Conservation (phyloP, 202 grass and related monocot species). For the Zizania palustris region DNA sequence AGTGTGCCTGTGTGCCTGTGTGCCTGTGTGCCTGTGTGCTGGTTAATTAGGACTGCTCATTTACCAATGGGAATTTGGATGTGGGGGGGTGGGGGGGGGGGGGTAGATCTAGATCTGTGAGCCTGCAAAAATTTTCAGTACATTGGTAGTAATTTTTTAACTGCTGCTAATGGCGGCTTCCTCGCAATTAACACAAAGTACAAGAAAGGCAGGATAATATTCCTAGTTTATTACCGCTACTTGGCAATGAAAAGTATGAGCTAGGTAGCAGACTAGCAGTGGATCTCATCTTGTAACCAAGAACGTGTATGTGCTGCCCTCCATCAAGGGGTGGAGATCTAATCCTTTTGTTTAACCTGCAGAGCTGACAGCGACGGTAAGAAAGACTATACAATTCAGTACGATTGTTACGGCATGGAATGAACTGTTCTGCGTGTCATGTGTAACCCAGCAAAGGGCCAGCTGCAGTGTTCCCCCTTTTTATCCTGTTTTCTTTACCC, state of each 20-base stretch:
- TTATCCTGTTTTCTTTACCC: not conserved
- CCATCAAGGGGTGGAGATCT: conserved; percentile 42
- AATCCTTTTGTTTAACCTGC: conserved; percentile 56
- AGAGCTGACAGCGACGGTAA: conserved; percentile 13
- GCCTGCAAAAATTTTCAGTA: conserved; percentile 47
- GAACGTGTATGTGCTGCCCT: conserved; percentile 54
- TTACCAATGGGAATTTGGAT: conserved; percentile 70
- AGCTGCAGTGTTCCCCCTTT: conserved; percentile 27
- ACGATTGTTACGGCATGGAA: conserved; percentile 31
- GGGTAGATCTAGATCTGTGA: conserved; percentile 81
- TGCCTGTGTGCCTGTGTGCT: too few species aligned
- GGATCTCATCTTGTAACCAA: conserved; percentile 53
- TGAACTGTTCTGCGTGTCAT: conserved; percentile 50
- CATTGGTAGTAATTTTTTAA: conserved; percentile 15
- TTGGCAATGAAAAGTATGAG: conserved; percentile 41
- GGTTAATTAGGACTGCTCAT: conserved; percentile 64
- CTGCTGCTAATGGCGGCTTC: conserved; percentile 61
- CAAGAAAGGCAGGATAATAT: conserved; percentile 43
- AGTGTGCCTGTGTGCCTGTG: too few species aligned
- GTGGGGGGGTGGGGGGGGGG: too few species aligned
- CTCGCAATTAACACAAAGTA: conserved; percentile 48
- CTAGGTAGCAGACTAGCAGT: conserved; percentile 32
- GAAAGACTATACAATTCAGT: conserved; percentile 25
- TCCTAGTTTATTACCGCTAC: conserved; percentile 44
- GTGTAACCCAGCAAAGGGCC: conserved; percentile 36